Evolutionary conservation across 768 basidiomycete species (phyloP), one percentile per base, ranked within the genome.

Genomic region (Suillus alpinus): DNA sequence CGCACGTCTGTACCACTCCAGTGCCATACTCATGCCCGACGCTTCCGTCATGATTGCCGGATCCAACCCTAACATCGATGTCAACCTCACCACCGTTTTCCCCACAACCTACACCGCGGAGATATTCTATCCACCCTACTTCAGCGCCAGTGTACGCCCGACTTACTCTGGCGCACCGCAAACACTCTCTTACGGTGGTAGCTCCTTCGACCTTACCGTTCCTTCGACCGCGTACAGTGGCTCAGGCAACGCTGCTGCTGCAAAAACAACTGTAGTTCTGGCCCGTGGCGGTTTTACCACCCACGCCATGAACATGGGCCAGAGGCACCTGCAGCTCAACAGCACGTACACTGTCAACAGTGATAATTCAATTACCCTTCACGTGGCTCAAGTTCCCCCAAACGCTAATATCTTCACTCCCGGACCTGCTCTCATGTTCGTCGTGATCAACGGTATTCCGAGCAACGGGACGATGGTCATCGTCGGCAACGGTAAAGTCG

Each of bases 111-210:
- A 95, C 68, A 78, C 84, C 36, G 87, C 89, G 1, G 94, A 96
- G 71, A 82, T 88, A 43, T 99, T 95, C 80, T 98, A 95, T 77
- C 96, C 96, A 0, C 81, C 86, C 12, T 99, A 96, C 77, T 98
- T 89, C 78, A 78, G 83, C 43, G 82, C 88, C 12, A 68, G 75
- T 49, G 78, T 78, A 0, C 88, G 94, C 12, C 96, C 96, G 1
- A 74, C 75, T 1, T 90, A 89, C 14, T 71, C 77, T 14, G 88
- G 89, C 6, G 71, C 93, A 0, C 95, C 95, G 0, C 74, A 73
- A n/a, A 89, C 77, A 1, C 78, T 99, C 56, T 75, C 83, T 0
- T 99, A 99, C 67, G 96, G 96, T 41, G 96, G 96, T 1, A 62
- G 77, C 31, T 77, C 81, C 18, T 97, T 97, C 72, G 84, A 95